Conservation (phyloP, 352 stramenopile species). For the Phytophthora tentaculata region DNA sequence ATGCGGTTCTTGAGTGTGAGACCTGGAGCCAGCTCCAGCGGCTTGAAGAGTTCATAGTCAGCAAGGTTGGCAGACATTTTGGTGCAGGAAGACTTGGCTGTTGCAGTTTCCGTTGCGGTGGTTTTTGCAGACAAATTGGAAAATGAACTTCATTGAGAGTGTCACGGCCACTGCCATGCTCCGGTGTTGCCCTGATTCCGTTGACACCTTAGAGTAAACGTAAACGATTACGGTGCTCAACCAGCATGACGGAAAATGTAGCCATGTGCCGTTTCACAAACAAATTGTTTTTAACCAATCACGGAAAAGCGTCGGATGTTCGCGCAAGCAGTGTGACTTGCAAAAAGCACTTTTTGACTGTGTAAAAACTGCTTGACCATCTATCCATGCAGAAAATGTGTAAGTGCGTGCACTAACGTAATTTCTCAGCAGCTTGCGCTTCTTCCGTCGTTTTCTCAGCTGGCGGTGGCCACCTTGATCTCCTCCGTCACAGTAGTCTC, state of each 20-base stretch:
- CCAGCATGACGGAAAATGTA: constrained; percentile 22
- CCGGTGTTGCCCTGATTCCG: constrained; percentile 10
- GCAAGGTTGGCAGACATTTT: constrained; percentile 33
- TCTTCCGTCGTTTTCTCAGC: constrained; percentile 8
- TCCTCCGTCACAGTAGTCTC: background rate
- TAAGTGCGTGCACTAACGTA: background rate
- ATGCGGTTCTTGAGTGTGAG: constrained; percentile 52
- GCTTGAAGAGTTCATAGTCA: constrained; percentile 52
- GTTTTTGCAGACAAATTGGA: constrained; percentile 11
- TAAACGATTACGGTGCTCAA: constrained; percentile 18
- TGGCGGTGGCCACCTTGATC: background rate
- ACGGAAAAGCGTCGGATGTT: background rate
- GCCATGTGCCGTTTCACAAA: background rate
- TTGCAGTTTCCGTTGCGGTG: background rate
- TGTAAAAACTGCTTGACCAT: background rate
- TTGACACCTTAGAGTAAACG: constrained; percentile 25
- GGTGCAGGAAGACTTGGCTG: constrained; percentile 3
- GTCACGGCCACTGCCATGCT: background rate
- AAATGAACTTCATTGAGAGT: constrained; percentile 9
- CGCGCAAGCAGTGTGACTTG: no score
- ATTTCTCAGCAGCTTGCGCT: background rate
- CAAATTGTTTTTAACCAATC: background rate
- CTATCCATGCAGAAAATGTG: background rate
- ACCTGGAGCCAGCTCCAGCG: constrained; percentile 34
- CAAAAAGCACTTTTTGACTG: no score